Conservation (phyloP, 1,284 basidiomycete species). For the Irpex sp. region DNA sequence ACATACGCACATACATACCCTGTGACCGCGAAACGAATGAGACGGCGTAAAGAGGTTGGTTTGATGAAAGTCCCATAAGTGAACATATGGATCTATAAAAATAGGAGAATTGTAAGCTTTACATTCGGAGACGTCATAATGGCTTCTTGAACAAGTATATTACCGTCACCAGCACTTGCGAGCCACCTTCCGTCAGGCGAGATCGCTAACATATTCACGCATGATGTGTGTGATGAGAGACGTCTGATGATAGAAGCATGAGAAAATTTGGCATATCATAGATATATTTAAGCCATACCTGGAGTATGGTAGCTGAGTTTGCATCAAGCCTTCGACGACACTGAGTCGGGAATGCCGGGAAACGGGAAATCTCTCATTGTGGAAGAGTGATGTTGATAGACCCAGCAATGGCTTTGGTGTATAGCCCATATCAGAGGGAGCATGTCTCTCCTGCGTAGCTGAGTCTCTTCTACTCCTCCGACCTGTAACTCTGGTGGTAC, state of each 20-base stretch:
- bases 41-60: conserved; percentile 47
- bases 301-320: conserved; percentile 38
- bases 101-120: too few species aligned
- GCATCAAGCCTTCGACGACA: background rate
- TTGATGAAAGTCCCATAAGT: conserved; percentile 69
- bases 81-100: conserved; percentile 48
- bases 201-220: conserved; percentile 66
- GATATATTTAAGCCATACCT: conserved; percentile 25
- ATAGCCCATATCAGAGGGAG: background rate
- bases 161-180: conserved; percentile 72
- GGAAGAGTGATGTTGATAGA: background rate
- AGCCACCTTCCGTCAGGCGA: conserved; percentile 63
- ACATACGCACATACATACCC: too few species aligned
- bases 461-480: background rate
- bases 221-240: conserved; percentile 56
- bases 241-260: conserved; percentile 34
- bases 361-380: too few species aligned
- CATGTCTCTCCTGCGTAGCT: background rate
- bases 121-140: background rate
- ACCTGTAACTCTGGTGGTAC: too few species aligned
- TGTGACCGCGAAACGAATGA: conserved; percentile 37
- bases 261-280: background rate
- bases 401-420: background rate
- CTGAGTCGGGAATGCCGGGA: background rate
- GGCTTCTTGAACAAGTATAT: conserved; percentile 14